Conservation (phyloP, 108 stramenopile genomes). For the Cyclotella atomus region DNA sequence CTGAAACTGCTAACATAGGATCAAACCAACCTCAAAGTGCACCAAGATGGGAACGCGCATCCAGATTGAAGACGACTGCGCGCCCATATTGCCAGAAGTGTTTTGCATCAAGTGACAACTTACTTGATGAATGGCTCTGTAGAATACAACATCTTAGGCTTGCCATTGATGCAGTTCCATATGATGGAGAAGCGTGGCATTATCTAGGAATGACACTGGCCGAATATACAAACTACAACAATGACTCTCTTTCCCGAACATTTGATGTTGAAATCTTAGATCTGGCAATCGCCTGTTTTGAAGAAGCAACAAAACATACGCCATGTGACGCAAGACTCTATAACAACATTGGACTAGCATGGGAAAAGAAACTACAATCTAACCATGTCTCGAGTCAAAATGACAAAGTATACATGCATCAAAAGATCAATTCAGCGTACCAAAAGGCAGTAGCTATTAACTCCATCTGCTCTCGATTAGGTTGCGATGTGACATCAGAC, state of each 20-base stretch:
- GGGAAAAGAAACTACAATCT: slow-evolving; percentile 28
- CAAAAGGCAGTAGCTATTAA: slow-evolving; percentile 14
- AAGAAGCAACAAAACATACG: slow-evolving; percentile 39
- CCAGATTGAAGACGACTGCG: slow-evolving; percentile 38
- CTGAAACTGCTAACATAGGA: not conserved
- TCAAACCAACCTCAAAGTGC: not conserved
- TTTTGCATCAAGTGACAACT: not conserved
- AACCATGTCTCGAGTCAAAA: not conserved
- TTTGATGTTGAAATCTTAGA: slow-evolving; percentile 7
- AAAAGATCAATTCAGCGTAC: slow-evolving; percentile 33
- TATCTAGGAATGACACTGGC: slow-evolving; percentile 67
- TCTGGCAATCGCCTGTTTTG: slow-evolving; percentile 45
- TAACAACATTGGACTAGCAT: slow-evolving; percentile 63
- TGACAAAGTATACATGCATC: slow-evolving; percentile 1
- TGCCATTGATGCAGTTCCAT: slow-evolving; percentile 44
- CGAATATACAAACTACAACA: slow-evolving; percentile 29
- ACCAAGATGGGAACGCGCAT: slow-evolving; percentile 38
- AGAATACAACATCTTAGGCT: slow-evolving; percentile 57
- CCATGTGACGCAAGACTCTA: slow-evolving; percentile 67
- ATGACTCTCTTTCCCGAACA: not conserved
- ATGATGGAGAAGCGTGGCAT: slow-evolving; percentile 74
- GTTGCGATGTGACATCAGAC: slow-evolving; percentile 56
- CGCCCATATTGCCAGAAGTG: slow-evolving; percentile 26
- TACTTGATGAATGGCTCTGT: slow-evolving; percentile 37
- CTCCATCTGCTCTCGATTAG: slow-evolving; percentile 20